Base-by-base conservation (phyloP, 1,284 basidiomycete genomes). In the Ganoderma multipileum region DNA sequence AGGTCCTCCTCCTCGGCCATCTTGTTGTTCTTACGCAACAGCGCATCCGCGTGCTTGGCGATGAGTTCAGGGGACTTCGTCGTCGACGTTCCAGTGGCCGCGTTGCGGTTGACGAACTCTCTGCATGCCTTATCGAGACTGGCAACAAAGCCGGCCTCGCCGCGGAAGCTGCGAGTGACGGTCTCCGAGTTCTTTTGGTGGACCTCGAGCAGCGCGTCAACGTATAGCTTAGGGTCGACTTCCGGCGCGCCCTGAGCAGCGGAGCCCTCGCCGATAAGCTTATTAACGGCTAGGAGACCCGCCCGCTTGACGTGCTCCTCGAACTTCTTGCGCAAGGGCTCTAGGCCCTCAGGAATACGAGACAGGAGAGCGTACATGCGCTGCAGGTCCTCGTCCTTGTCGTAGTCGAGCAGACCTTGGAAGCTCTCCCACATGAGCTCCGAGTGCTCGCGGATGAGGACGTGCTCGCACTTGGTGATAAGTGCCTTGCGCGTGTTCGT, bases 11-110 rank as follows among this genome's bases (percentile, higher is more conserved):
- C 97, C 78, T 97, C 96, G 2, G 94, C 91, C 83, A 95, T 87
- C 86, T 98, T 98, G 86, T 98, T 99, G 83, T 89, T 97, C 88
- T 99, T 99, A 73, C 94, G 89, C 71, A 99, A 82, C 54, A 99
- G 82, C 77, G 93, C 90, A 80, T 99, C 97, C 33, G 95, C 91
- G 76, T 99, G 95, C 82, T 95, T 96, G 39, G 97, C 97, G 61
- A 99, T 87, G 65, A 99, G 83, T 78, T 99, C 98, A 3, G 98
- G 97, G 2, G 95, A 97, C 81, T 94, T 96, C n/a, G 92, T 92
- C 0, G 92, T 90, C 2, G 92, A 92, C 1, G 86, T 83, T 2
- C 93, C 93, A 20, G 95, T 96, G 4, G 95, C 97, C 67, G 93
- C 91, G 80, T 99, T 99, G 61, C 91, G 87, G 81, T 99, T 99